Evolutionary conservation across 495 filamentous ascomycete species (phyloP).

Genomic region (Friedmanniomyces simplex): DNA sequence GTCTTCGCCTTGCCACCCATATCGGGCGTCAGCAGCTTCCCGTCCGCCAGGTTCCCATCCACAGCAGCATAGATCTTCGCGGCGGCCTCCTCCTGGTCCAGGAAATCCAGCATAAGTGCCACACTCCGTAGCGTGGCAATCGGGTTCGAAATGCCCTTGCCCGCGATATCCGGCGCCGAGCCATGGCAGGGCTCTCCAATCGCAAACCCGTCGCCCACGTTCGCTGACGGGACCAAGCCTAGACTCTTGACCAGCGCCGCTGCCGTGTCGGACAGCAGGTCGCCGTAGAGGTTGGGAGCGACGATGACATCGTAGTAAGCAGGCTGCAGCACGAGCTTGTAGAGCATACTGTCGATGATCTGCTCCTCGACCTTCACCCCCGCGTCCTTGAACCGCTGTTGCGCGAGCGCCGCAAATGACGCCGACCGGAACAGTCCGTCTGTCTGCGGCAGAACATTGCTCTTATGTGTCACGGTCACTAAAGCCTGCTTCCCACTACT

Average conservation of each 20-base stretch:
- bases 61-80: constrained; percentile 84
- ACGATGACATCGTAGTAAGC: constrained; percentile 94
- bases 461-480: constrained; percentile 97
- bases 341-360: constrained; percentile 98
- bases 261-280: constrained; percentile 91
- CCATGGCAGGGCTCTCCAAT: constrained; percentile 99
- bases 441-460: constrained; percentile 91
- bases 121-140: constrained; percentile 89
- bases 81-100: constrained; percentile 74
- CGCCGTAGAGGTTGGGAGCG: constrained; percentile 94
- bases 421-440: constrained; percentile 90
- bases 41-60: constrained; percentile 82
- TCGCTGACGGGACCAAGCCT: constrained; percentile 89
- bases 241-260: constrained; percentile 90
- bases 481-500: constrained; percentile 61
- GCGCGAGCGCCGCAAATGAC: constrained; percentile 57
- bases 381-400: constrained; percentile 41
- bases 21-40: constrained; percentile 73
- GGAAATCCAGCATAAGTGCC: constrained; percentile 91
- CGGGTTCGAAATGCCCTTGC: constrained; percentile 84
- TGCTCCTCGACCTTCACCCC: constrained; percentile 78
- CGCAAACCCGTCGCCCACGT: constrained; percentile 88
- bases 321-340: constrained; percentile 97
- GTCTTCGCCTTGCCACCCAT: constrained; percentile 83
- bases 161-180: constrained; percentile 90